Conservation (phyloP, 2,329 filamentous ascomycete species). For the Fusarium nurragi region DNA sequence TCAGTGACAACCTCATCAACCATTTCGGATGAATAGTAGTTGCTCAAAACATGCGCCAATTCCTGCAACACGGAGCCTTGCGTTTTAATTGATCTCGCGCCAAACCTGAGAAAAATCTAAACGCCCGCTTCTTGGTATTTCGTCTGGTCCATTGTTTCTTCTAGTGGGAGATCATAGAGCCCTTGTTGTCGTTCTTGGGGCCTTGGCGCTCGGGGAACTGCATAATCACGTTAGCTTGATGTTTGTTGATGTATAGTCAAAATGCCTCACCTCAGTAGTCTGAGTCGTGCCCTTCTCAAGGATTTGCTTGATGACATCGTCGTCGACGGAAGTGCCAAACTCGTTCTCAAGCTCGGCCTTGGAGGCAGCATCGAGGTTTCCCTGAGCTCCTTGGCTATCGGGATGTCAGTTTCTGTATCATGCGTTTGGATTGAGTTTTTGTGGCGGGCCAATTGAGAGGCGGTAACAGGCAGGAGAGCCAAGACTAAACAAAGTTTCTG, state of each 20-base stretch:
- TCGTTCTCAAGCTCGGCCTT: slow-evolving; percentile 81
- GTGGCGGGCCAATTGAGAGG: not conserved
- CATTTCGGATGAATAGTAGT: slow-evolving; percentile 19
- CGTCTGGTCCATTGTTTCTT: slow-evolving; percentile 18
- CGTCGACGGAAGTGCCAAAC: slow-evolving; percentile 83
- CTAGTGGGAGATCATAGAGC: slow-evolving; percentile 56
- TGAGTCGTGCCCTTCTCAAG: slow-evolving; percentile 78
- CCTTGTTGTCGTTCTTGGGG: slow-evolving; percentile 62
- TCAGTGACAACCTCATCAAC: slow-evolving; percentile 20
- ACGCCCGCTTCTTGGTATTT: slow-evolving; percentile 14
- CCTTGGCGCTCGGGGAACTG: slow-evolving; percentile 65
- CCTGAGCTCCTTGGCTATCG: slow-evolving; percentile 83
- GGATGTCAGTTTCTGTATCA: slow-evolving; percentile 19
- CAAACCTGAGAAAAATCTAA: slow-evolving; percentile 17
- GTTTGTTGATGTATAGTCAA: not conserved
- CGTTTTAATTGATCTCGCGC: not conserved
- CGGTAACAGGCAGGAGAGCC: not conserved
- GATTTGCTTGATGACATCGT: slow-evolving; percentile 84
- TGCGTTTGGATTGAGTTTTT: not conserved
- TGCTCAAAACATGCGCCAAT: slow-evolving; percentile 10
- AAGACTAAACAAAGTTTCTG: not conserved
- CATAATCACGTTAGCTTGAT: slow-evolving; percentile 4
- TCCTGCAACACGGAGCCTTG: not conserved
- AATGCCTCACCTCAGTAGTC: slow-evolving; percentile 60
- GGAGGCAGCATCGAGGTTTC: slow-evolving; percentile 78